These are phyloP conservation scores for Blastobotrys chiropterorum DNA, from an alignment of 805 yeast genomes.

Conservation along the genomic window DNA sequence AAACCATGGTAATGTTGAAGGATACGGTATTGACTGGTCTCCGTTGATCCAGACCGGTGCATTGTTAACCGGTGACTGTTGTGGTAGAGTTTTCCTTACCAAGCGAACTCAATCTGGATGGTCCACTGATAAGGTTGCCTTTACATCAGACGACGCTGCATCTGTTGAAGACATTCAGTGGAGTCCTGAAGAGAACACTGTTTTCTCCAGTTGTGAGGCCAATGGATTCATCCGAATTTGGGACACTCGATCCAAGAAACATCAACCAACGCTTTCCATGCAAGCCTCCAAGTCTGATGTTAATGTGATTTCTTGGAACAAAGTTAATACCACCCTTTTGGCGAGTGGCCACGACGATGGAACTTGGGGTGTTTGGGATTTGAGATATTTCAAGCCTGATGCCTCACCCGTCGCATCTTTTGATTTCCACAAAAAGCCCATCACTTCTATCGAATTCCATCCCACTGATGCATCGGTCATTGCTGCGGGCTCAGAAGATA, in stretches of 20 bases:
- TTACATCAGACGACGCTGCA: conserved; percentile 47
- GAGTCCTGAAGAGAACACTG: conserved; percentile 88
- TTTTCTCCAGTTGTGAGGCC: conserved; percentile 89
- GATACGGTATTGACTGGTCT: conserved; percentile 96
- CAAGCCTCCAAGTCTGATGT: conserved; percentile 77
- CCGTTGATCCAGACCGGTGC: conserved; percentile 77
- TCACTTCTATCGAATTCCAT: conserved; percentile 90
- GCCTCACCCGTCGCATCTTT: conserved; percentile 83
- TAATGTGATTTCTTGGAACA: conserved; percentile 94
- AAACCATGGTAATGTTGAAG: conserved; percentile 91
- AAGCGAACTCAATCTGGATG: conserved; percentile 68
- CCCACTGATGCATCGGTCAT: conserved; percentile 93
- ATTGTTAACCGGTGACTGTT: conserved; percentile 79
- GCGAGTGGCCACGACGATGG: conserved; percentile 99
- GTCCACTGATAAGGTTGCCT: conserved; percentile 82
- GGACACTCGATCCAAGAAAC: conserved; percentile 93
- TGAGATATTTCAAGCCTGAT: conserved; percentile 51
- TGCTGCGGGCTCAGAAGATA: conserved; percentile 94
- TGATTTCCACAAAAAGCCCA: conserved; percentile 88
- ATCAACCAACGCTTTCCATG: conserved; percentile 82
- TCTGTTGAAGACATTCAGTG: conserved; percentile 93
- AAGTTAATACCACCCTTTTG: conserved; percentile 73
- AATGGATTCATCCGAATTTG: conserved; percentile 91
- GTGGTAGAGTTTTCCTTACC: conserved; percentile 78
- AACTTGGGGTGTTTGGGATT: conserved; percentile 96